phyloP scores from a whole-genome alignment of 352 stramenopile genomes.

The Hyaloperonospora brassicae region DNA sequence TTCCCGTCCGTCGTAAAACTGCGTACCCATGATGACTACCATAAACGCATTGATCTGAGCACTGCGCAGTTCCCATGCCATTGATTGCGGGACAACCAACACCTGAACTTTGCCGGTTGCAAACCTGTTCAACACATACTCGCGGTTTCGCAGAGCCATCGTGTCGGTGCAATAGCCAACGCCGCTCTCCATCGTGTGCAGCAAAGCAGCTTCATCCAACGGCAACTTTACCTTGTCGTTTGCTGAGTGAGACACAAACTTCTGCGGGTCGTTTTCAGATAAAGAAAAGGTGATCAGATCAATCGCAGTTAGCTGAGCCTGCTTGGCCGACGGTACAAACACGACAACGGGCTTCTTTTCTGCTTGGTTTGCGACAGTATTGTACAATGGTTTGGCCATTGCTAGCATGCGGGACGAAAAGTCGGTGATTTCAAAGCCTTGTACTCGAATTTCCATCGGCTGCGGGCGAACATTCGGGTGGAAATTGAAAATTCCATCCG shows the following conservation, averaged over 20 bases:
- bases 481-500: slow-evolving; percentile 72
- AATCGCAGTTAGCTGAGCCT: slow-evolving; percentile 97
- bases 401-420: slow-evolving; percentile 94
- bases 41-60: slow-evolving; percentile 80
- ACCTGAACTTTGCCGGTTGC: slow-evolving; percentile 83
- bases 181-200: slow-evolving; percentile 90
- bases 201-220: slow-evolving; percentile 85
- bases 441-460: slow-evolving; percentile 95
- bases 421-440: slow-evolving; percentile 97
- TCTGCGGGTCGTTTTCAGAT: slow-evolving; percentile 69
- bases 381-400: slow-evolving; percentile 98
- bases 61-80: slow-evolving; percentile 88
- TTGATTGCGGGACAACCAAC: slow-evolving; percentile 89
- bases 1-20: slow-evolving; percentile 95
- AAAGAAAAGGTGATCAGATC: slow-evolving; percentile 97
- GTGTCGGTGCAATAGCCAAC: slow-evolving; percentile 94
- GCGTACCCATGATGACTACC: slow-evolving; percentile 96
- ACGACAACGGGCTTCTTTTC: slow-evolving; percentile 89
- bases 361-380: slow-evolving; percentile 85
- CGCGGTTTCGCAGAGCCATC: slow-evolving; percentile 87
- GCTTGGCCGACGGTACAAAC: slow-evolving; percentile 96
- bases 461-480: slow-evolving; percentile 90
- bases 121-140: slow-evolving; percentile 88
- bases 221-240: slow-evolving; percentile 38
- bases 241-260: slow-evolving; percentile 41